phyloP scores from a whole-genome alignment of 2,329 filamentous ascomycete genomes.

The Aspergillus chevalieri region DNA sequence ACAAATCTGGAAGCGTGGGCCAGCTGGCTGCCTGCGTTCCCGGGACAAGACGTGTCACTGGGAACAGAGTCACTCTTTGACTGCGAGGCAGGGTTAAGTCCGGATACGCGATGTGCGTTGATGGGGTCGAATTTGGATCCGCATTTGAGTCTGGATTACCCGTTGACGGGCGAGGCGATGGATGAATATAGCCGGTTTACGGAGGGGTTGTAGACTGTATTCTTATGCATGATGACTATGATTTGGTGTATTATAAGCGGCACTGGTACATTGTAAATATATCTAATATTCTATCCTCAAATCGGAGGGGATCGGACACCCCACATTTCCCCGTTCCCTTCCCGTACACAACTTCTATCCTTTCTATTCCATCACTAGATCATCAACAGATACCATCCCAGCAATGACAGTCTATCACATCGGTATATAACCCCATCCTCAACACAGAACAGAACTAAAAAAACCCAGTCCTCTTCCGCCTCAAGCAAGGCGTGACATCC shows the following conservation, averaged over 20 bases:
- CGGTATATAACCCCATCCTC: slow-evolving; percentile 18
- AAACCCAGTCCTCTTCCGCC: slow-evolving; percentile 36
- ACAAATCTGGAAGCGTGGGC: background rate
- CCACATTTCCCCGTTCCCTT: background rate
- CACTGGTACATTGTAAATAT: too few relatives aligned
- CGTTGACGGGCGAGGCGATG: background rate
- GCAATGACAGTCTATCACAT: slow-evolving; percentile 39
- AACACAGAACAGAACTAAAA: background rate
- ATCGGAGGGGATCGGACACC: background rate
- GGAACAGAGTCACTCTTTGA: slow-evolving; percentile 18
- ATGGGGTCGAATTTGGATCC: slow-evolving; percentile 19
- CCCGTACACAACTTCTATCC: background rate
- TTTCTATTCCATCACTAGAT: background rate
- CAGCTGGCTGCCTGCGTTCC: slow-evolving; percentile 19
- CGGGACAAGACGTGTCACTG: slow-evolving; percentile 18
- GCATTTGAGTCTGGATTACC: slow-evolving; percentile 4
- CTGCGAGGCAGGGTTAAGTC: slow-evolving; percentile 1
- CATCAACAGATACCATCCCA: background rate
- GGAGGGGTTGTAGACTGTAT: background rate
- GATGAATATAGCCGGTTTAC: background rate
- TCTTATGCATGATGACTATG: too few relatives aligned
- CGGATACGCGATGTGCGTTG: slow-evolving; percentile 14
- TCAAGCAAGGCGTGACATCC: slow-evolving; percentile 34
- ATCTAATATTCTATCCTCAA: background rate
- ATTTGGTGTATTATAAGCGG: too few relatives aligned